These are phyloP conservation scores for Tuber melanosporum DNA, from an alignment of 495 filamentous ascomycete species.

Conservation along the genomic window DNA sequence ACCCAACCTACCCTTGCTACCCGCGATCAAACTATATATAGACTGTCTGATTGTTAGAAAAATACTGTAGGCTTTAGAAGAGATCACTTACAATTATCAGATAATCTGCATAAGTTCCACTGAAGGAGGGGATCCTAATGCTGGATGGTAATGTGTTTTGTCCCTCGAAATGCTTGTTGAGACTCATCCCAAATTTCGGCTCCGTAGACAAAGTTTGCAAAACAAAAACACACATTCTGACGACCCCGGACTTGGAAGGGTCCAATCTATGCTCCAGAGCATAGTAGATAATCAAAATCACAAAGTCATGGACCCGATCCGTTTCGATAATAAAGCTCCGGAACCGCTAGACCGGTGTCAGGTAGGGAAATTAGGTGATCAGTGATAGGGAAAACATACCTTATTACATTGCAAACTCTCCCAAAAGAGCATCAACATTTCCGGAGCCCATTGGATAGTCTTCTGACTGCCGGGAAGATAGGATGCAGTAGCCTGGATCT, in stretches of 20 bases:
- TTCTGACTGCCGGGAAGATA: slow-evolving; percentile 85
- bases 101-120: slow-evolving; percentile 88
- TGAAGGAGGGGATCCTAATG: slow-evolving; percentile 75
- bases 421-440: slow-evolving; percentile 98
- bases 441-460: slow-evolving; percentile 78
- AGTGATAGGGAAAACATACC: slow-evolving; percentile 4
- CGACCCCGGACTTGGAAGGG: slow-evolving; percentile 79
- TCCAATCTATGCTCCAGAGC: slow-evolving; percentile 81
- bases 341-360: slow-evolving; percentile 54
- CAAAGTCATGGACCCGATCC: slow-evolving; percentile 84
- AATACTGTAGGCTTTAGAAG: slow-evolving; percentile 32
- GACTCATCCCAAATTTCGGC: slow-evolving; percentile 77
- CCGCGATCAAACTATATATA: slow-evolving; percentile 84
- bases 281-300: slow-evolving; percentile 86
- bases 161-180: slow-evolving; percentile 82
- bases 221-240: slow-evolving; percentile 94
- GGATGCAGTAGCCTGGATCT: slow-evolving; percentile 76
- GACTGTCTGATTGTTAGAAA: slow-evolving; percentile 54
- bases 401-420: slow-evolving; percentile 97
- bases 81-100: slow-evolving; percentile 68
- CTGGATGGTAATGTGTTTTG: slow-evolving; percentile 79
- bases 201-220: slow-evolving; percentile 93
- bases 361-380: neutral
- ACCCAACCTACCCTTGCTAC: slow-evolving; percentile 82
- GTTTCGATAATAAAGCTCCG: slow-evolving; percentile 96